phyloP scores from a whole-genome alignment of 805 yeast species.

The Jamesozyma lodderae region DNA sequence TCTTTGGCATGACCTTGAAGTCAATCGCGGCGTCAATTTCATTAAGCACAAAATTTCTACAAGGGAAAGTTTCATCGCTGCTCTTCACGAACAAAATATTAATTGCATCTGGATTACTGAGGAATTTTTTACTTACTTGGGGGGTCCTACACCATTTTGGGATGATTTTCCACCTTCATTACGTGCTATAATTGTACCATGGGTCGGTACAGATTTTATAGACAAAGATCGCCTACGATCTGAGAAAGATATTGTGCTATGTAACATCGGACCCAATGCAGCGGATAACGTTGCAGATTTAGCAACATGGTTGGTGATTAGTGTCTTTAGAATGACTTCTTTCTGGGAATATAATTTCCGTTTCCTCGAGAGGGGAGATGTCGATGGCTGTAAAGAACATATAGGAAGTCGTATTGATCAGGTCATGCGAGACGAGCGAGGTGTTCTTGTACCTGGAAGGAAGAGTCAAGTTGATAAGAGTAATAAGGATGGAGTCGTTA shows the following conservation, averaged over 20 bases:
- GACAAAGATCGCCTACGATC: slow-evolving; percentile 29
- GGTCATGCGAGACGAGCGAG: no score
- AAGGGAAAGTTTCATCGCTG: slow-evolving; percentile 34
- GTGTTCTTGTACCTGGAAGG: slow-evolving; percentile 6
- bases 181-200: slow-evolving; percentile 44
- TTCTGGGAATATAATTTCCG: slow-evolving; percentile 38
- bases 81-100: slow-evolving; percentile 35
- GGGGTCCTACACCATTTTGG: slow-evolving; percentile 38
- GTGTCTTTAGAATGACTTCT: slow-evolving; percentile 50
- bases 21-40: slow-evolving; percentile 28
- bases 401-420: slow-evolving; percentile 22
- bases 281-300: slow-evolving; percentile 67
- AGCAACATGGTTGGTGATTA: slow-evolving; percentile 49
- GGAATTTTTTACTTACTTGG: slow-evolving; percentile 37
- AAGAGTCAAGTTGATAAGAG: slow-evolving; percentile 1
- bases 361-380: slow-evolving; percentile 31
- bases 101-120: slow-evolving; percentile 49
- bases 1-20: slow-evolving; percentile 38
- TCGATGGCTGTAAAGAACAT: slow-evolving; percentile 38
- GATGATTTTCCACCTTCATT: slow-evolving; percentile 40
- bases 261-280: slow-evolving; percentile 53
- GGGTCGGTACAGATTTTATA: slow-evolving; percentile 52
- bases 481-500: slow-evolving; percentile 6
- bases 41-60: slow-evolving; percentile 35
- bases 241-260: slow-evolving; percentile 41